These are phyloP conservation scores for Pichia inconspicua DNA, from an alignment of 1,139 yeast genomes.

Conservation along the genomic window DNA sequence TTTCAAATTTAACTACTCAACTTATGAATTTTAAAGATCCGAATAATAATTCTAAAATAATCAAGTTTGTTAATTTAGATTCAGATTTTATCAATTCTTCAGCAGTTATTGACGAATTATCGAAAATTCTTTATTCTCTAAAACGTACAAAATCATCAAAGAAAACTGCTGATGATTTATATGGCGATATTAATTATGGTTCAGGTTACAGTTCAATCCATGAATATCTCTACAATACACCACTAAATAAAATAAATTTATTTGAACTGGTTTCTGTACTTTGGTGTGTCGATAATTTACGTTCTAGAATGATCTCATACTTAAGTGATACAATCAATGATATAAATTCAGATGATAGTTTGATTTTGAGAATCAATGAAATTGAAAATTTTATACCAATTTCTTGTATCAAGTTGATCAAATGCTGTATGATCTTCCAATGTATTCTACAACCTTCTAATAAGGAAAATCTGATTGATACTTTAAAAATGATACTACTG, in stretches of 20 bases:
- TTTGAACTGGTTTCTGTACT: slow-evolving; percentile 11
- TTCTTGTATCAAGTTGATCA: slow-evolving; percentile 21
- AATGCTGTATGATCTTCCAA: slow-evolving; percentile 21
- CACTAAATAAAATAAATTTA: slow-evolving; percentile 10
- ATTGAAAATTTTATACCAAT: slow-evolving; percentile 21
- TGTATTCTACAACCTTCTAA: slow-evolving; percentile 20
- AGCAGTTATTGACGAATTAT: slow-evolving; percentile 3
- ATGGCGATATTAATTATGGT: slow-evolving; percentile 4
- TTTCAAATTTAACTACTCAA: slow-evolving; percentile 1
- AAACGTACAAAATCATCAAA: slow-evolving; percentile 10
- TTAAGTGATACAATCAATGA: slow-evolving; percentile 11
- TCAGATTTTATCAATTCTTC: slow-evolving; percentile 7
- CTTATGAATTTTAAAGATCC: not conserved
- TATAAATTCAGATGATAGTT: slow-evolving; percentile 1
- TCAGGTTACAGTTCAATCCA: slow-evolving; percentile 12
- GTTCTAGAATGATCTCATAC: slow-evolving; percentile 8
- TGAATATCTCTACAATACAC: slow-evolving; percentile 12
- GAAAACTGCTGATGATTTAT: slow-evolving; percentile 7
- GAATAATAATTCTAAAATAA: slow-evolving; percentile 3
- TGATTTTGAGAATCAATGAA: slow-evolving; percentile 10
- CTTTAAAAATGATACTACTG: slow-evolving; percentile 20
- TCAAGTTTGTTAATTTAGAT: slow-evolving; percentile 6
- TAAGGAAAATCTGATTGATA: slow-evolving; percentile 14
- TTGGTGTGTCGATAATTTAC: slow-evolving; percentile 11
- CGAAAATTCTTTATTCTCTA: slow-evolving; percentile 8